These are phyloP conservation scores for Hymenoscyphus repandus DNA, from an alignment of 2,329 filamentous ascomycete genomes.

Conservation along the genomic window DNA sequence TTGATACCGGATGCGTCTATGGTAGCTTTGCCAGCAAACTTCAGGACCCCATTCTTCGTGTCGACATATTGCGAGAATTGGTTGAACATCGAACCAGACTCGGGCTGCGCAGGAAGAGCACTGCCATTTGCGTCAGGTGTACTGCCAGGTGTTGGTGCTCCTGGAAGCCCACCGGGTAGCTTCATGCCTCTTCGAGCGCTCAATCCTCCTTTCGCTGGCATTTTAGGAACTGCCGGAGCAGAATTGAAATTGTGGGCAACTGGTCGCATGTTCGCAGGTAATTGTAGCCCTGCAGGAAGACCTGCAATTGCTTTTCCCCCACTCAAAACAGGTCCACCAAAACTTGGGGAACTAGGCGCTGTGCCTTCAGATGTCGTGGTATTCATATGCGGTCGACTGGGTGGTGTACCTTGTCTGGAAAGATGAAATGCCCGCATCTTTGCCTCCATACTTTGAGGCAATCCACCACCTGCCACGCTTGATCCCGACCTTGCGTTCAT, in stretches of 20 bases:
- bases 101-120: slow-evolving; percentile 11
- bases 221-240: slow-evolving; percentile 42
- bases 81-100: slow-evolving; percentile 47
- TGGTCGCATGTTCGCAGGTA: slow-evolving; percentile 42
- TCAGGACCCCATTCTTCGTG: slow-evolving; percentile 83
- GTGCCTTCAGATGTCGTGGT: slow-evolving; percentile 32
- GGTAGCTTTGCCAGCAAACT: slow-evolving; percentile 86
- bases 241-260: slow-evolving; percentile 41
- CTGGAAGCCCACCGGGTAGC: slow-evolving; percentile 40
- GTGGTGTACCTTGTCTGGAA: slow-evolving; percentile 55
- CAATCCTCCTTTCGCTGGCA: slow-evolving; percentile 47
- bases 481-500: slow-evolving; percentile 19
- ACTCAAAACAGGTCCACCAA: slow-evolving; percentile 22
- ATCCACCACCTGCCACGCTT: slow-evolving; percentile 38
- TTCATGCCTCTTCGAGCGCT: slow-evolving; percentile 64
- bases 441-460: slow-evolving; percentile 60
- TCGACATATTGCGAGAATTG: slow-evolving; percentile 82
- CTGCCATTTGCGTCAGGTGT: slow-evolving; percentile 19
- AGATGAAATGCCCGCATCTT: slow-evolving; percentile 67
- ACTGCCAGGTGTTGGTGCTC: slow-evolving; percentile 17
- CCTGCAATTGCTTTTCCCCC: slow-evolving; percentile 34
- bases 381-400: slow-evolving; percentile 27
- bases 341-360: slow-evolving; percentile 23
- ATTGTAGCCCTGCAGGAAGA: slow-evolving; percentile 38
- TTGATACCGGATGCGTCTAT: slow-evolving; percentile 87